Evolutionary conservation across 352 stramenopile species (phyloP), one percentile per base, ranked within the genome.

Genomic region (Globisporangium mamillatum): DNA sequence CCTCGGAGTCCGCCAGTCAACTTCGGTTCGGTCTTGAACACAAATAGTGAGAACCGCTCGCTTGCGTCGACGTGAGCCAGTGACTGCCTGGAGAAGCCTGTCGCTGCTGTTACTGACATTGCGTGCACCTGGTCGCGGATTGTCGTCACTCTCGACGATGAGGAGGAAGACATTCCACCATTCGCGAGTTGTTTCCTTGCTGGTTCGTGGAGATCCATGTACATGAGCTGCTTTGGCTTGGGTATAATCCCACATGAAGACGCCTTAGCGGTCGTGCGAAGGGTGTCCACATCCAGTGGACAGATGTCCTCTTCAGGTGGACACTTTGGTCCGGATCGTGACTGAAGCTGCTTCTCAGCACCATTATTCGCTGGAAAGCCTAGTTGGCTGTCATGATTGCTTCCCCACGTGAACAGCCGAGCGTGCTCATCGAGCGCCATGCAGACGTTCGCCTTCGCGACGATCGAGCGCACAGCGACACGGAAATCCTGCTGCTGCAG

Each of bases 341-440:
- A 46, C 38, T 46, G 38, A 16, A 46, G 38, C 12, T 46, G 38
- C 8, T 20, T 46, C 38, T 46, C 38, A 46, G 4, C 12, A 46
- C 12, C 38, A 46, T 16, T 46, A 16, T 1, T 46, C 12, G 56
- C 41, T 29, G 46, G 10, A n/a, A 76, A 9, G 20, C 82, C 79
- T 27, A 88, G 69, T 61, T 88, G 80, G 4, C 71, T 68, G 1
- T 71, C 60, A 18, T 34, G 20, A 52, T 89, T 89, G 66, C 80
- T 68, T 24, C 82, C 80, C 80, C 82, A 91, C 0, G 70, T 65
- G 27, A 88, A 88, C 34, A 91, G 56, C 29, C 77, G 75, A 4
- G 75, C 70, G 41, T 82, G 69, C 6, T 85, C 82, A 44, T 91
- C 82, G 10, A 89, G 32, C 2, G 67, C 82, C 36, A 89, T 25